A percentile compares a stretch with the other conserved stretches of the same genome.
phyloP scores from a whole-genome alignment of 352 stramenopile species.

The Phytopythium delawarense region DNA sequence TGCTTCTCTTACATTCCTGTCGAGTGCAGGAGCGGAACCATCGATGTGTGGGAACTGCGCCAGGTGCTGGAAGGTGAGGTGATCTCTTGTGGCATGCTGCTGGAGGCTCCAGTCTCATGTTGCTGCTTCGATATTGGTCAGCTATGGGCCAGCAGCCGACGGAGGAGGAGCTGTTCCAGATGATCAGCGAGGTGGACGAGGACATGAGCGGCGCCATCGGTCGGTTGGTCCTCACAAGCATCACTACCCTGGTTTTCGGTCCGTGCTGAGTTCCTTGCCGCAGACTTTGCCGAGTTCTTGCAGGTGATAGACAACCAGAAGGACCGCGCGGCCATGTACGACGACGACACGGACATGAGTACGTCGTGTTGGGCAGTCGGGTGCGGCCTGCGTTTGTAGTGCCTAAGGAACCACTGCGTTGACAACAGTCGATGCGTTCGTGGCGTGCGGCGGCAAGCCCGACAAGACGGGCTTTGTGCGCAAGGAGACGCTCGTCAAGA shows the following conservation, averaged over 20 bases:
- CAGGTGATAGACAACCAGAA: slow-evolving; percentile 99
- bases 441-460: slow-evolving; percentile 92
- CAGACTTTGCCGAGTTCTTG: slow-evolving; percentile 97
- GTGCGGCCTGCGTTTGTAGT: neutral
- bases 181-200: slow-evolving; percentile 91
- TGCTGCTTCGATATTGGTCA: slow-evolving; percentile 6
- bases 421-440: slow-evolving; percentile 91
- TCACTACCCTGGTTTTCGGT: neutral
- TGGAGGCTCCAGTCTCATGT: neutral
- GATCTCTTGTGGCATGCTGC: neutral
- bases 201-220: slow-evolving; percentile 94
- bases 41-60: slow-evolving; percentile 93
- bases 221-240: slow-evolving; percentile 8
- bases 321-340: slow-evolving; percentile 91
- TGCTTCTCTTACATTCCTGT: neutral
- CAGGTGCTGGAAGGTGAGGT: slow-evolving; percentile 90
- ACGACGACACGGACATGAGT: slow-evolving; percentile 97
- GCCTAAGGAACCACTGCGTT: neutral
- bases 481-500: slow-evolving; percentile 88
- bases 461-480: slow-evolving; percentile 93
- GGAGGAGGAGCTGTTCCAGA: slow-evolving; percentile 97
- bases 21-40: slow-evolving; percentile 81
- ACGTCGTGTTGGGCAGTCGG: slow-evolving; percentile 8
- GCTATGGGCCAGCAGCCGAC: slow-evolving; percentile 97
- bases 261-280: neutral